A percentile compares a stretch with the other conserved stretches of the same genome.
These are phyloP conservation scores for Haplographium delicatum DNA, from an alignment of 495 filamentous ascomycete genomes.

Conservation along the genomic window DNA sequence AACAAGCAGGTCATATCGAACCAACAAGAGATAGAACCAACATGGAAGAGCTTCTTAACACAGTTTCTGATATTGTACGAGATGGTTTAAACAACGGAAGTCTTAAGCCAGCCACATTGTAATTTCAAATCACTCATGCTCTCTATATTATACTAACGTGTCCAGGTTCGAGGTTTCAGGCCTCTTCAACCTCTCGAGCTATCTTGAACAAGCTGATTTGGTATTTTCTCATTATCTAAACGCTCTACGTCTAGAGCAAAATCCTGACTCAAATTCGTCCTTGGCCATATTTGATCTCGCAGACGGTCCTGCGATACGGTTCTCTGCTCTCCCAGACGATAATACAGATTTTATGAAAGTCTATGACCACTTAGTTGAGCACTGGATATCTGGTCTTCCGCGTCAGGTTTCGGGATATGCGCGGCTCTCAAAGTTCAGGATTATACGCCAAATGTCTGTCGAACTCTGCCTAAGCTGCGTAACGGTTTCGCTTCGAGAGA, in stretches of 20 bases:
- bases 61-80: neutral
- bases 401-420: slow-evolving; percentile 1
- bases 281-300: slow-evolving; percentile 14
- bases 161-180: slow-evolving; percentile 12
- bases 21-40: neutral
- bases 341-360: slow-evolving; percentile 11
- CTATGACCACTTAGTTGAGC: slow-evolving; percentile 20
- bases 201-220: slow-evolving; percentile 17
- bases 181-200: slow-evolving; percentile 8
- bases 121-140: too few species aligned
- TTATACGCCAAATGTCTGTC: slow-evolving; percentile 21
- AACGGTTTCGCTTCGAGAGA: slow-evolving; percentile 15
- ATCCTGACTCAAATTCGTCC: slow-evolving; percentile 3
- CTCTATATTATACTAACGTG: too few species aligned
- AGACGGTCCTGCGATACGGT: slow-evolving; percentile 4
- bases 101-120: too few species aligned
- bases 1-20: too few species aligned
- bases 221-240: slow-evolving; percentile 12
- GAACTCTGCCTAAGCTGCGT: slow-evolving; percentile 24
- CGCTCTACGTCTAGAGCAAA: slow-evolving; percentile 4
- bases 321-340: neutral
- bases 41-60: neutral
- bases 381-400: slow-evolving; percentile 22
- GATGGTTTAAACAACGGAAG: too few species aligned
- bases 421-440: slow-evolving; percentile 20